A percentile compares a stretch with the other conserved stretches of the same genome.
These are phyloP conservation scores for Ascocoryne sarcoides DNA, from an alignment of 2,329 filamentous ascomycete species.

Conservation along the genomic window DNA sequence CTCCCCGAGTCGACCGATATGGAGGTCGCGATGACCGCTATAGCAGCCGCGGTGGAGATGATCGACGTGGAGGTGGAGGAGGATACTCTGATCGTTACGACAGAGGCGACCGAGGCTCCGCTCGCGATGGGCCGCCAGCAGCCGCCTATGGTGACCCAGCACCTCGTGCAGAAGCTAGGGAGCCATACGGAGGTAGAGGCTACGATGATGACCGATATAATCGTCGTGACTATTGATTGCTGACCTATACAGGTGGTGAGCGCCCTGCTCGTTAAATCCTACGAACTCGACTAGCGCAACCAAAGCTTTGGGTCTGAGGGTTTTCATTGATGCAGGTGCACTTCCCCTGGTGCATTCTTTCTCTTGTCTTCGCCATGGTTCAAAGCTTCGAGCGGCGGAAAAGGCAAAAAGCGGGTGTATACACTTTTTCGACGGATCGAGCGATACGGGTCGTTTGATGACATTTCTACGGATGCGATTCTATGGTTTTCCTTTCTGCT, in stretches of 20 bases:
- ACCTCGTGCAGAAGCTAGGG: conserved; percentile 34
- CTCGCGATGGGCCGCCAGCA: conserved; percentile 32
- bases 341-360: conserved; percentile 26
- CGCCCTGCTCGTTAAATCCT: conserved; percentile 31
- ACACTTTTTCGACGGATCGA: conserved; percentile 25
- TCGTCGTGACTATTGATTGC: conserved; percentile 30
- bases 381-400: conserved; percentile 29
- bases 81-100: conserved; percentile 38
- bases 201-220: conserved; percentile 29
- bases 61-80: conserved; percentile 38
- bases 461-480: conserved; percentile 25
- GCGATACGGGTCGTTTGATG: conserved; percentile 24
- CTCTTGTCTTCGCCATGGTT: conserved; percentile 28
- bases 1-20: conserved; percentile 30
- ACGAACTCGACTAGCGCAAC: conserved; percentile 27
- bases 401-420: conserved; percentile 25
- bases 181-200: conserved; percentile 35
- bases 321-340: conserved; percentile 31
- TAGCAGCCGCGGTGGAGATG: conserved; percentile 27
- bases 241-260: conserved; percentile 30
- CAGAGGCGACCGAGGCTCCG: conserved; percentile 39
- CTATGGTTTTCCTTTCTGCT: conserved; percentile 27
- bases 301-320: conserved; percentile 29
- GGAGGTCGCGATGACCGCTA: conserved; percentile 24
- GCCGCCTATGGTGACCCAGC: conserved; percentile 35